These are phyloP conservation scores for Isabelozyma heimii DNA, from an alignment of 805 yeast species.

Conservation along the genomic window DNA sequence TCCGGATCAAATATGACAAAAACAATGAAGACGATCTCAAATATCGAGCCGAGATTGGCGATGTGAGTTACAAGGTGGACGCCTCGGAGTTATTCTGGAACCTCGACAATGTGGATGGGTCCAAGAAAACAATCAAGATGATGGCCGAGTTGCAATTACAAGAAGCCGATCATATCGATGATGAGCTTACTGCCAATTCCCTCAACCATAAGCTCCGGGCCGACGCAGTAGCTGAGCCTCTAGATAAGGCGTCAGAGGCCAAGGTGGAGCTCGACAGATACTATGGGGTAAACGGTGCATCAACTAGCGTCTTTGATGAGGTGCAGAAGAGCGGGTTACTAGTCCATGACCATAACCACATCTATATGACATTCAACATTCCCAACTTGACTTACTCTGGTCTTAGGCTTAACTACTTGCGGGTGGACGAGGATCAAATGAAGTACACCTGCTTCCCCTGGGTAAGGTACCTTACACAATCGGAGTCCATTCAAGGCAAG, in stretches of 20 bases:
- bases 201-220: not conserved
- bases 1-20: constrained; percentile 14
- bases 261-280: constrained; percentile 23
- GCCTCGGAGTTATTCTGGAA: constrained; percentile 71
- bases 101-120: constrained; percentile 65
- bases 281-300: constrained; percentile 36
- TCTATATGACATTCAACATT: constrained; percentile 28
- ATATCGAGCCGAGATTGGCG: constrained; percentile 71
- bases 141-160: constrained; percentile 46
- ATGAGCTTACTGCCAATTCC: not conserved
- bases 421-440: constrained; percentile 61
- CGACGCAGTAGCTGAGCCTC: not conserved
- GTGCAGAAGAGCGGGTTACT: constrained; percentile 8
- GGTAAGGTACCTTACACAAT: constrained; percentile 56
- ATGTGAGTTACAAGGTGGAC: constrained; percentile 69
- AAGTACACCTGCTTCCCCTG: constrained; percentile 74
- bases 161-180: not conserved
- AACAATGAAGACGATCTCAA: constrained; percentile 41
- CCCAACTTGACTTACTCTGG: constrained; percentile 63
- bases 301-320: constrained; percentile 23
- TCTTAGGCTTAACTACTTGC: constrained; percentile 60
- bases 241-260: not conserved
- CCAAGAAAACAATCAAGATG: constrained; percentile 46
- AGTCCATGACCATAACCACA: constrained; percentile 14
- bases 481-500: constrained; percentile 1